Percentiles rank a stretch among this genome's conserved stretches.
Conservation (phyloP, 148 eudicot species). For the Vaccinium corymbosum region DNA sequence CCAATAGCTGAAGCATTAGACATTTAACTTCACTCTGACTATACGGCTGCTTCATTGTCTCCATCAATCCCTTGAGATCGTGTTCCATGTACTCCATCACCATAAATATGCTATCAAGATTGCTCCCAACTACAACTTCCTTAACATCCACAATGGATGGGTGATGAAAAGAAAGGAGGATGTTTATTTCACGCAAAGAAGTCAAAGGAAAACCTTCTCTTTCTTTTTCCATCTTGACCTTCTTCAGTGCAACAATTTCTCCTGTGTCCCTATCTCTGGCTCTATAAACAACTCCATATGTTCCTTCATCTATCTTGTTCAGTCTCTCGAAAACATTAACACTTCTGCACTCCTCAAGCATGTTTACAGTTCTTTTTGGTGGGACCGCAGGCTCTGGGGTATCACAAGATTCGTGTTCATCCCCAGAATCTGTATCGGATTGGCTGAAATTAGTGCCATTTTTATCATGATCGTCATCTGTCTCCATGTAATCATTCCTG, state of each 20-base stretch:
- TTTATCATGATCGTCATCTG: constrained; percentile 45
- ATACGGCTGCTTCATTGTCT: constrained; percentile 90
- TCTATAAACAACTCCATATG: constrained; percentile 91
- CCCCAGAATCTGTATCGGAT: constrained; percentile 59
- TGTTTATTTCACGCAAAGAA: constrained; percentile 81
- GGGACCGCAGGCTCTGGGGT: constrained; percentile 49
- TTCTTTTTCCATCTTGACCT: constrained; percentile 95
- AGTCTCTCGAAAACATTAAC: constrained; percentile 95
- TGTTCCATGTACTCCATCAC: constrained; percentile 99
- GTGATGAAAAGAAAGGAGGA: constrained; percentile 77
- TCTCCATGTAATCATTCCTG: constrained; percentile 59
- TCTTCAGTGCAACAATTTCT: constrained; percentile 86
- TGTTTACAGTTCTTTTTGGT: constrained; percentile 70
- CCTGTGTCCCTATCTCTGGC: constrained; percentile 89
- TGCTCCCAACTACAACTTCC: constrained; percentile 89
- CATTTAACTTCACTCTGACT: constrained; percentile 97
- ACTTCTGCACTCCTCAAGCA: constrained; percentile 96
- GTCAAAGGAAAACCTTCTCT: constrained; percentile 92
- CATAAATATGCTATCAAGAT: constrained; percentile 87
- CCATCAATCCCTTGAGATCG: constrained; percentile 91
- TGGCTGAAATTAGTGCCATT: constrained; percentile 43
- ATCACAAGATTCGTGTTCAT: constrained; percentile 37
- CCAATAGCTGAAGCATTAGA: constrained; percentile 86
- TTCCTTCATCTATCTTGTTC: constrained; percentile 92
- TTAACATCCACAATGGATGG: constrained; percentile 86